Conservation (phyloP, 2,329 filamentous ascomycete genomes). For the Exophiala viscosa region DNA sequence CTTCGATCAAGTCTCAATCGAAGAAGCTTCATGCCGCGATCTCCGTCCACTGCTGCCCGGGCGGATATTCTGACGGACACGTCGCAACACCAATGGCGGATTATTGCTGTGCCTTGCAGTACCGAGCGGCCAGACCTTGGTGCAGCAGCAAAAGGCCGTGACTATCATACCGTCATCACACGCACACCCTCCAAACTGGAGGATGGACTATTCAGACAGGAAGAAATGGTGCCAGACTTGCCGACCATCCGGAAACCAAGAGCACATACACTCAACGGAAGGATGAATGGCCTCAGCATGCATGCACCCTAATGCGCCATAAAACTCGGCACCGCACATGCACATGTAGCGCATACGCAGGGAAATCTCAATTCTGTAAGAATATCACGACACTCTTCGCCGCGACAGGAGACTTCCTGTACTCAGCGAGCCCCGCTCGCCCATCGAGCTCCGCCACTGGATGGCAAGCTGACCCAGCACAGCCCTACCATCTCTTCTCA, state of each 20-base stretch:
- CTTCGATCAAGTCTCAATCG: constrained; percentile 19
- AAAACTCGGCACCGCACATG: neutral
- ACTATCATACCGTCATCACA: constrained; percentile 59
- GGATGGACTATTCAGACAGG: constrained; percentile 53
- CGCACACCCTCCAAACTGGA: constrained; percentile 80
- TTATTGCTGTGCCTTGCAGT: constrained; percentile 56
- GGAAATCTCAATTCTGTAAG: neutral
- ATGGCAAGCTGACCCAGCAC: constrained; percentile 78
- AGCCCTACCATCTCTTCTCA: constrained; percentile 45
- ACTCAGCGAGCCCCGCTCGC: constrained; percentile 78
- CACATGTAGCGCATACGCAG: neutral
- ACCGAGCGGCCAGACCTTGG: constrained; percentile 38
- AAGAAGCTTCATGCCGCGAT: constrained; percentile 30
- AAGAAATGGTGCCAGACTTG: constrained; percentile 20
- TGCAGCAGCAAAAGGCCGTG: constrained; percentile 37
- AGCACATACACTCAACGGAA: constrained; percentile 9
- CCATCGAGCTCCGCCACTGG: constrained; percentile 86
- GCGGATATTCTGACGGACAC: constrained; percentile 61
- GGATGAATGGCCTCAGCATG: constrained; percentile 27
- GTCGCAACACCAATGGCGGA: constrained; percentile 61
- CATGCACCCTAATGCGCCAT: constrained; percentile 18
- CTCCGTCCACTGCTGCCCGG: constrained; percentile 32
- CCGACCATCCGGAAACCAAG: constrained; percentile 15
- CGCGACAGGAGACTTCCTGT: constrained; percentile 70
- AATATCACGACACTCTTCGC: constrained; percentile 28